A percentile compares a stretch with the other conserved stretches of the same genome.
Evolutionary conservation across 208 protist species (phyloP).

Genomic region (Hexamita inflata): DNA sequence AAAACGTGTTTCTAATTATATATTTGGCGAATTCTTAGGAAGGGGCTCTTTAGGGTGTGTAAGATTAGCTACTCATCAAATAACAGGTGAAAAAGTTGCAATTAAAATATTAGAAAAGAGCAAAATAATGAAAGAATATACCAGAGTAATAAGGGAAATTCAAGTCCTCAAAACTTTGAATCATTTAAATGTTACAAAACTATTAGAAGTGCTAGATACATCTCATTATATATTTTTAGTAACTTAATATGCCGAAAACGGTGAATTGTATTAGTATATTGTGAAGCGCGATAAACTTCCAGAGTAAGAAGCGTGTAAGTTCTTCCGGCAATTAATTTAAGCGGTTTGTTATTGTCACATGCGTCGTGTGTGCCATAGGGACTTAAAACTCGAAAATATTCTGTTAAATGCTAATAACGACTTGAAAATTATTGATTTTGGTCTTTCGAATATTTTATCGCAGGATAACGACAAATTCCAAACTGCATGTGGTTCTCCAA

Average conservation of each 20-base stretch:
- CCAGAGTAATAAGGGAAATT: slow-evolving; percentile 54
- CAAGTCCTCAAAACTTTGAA: slow-evolving; percentile 57
- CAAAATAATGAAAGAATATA: slow-evolving; percentile 41
- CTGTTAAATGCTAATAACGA: slow-evolving; percentile 50
- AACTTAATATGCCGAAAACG: slow-evolving; percentile 56
- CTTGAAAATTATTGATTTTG: slow-evolving; percentile 77
- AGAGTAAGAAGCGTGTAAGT: slow-evolving; percentile 51
- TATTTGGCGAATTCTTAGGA: slow-evolving; percentile 86
- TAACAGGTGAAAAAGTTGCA: slow-evolving; percentile 54
- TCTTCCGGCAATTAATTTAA: slow-evolving; percentile 56
- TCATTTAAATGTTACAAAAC: slow-evolving; percentile 55
- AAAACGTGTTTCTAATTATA: slow-evolving; percentile 73
- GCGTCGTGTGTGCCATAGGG: slow-evolving; percentile 62
- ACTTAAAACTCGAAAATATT: slow-evolving; percentile 77
- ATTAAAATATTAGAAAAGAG: slow-evolving; percentile 61
- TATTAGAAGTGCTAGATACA: slow-evolving; percentile 60
- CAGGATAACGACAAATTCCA: slow-evolving; percentile 58
- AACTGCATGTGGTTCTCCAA: slow-evolving; percentile 74
- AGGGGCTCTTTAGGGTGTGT: slow-evolving; percentile 97
- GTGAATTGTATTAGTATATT: slow-evolving; percentile 61
- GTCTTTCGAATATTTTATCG: slow-evolving; percentile 70
- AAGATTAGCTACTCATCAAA: slow-evolving; percentile 52
- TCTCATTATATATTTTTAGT: slow-evolving; percentile 48
- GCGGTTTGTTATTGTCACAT: slow-evolving; percentile 57
- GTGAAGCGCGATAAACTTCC: slow-evolving; percentile 47